These are phyloP conservation scores for Scutellaria minor DNA, from an alignment of 257 asterid genomes.

Conservation along the genomic window DNA sequence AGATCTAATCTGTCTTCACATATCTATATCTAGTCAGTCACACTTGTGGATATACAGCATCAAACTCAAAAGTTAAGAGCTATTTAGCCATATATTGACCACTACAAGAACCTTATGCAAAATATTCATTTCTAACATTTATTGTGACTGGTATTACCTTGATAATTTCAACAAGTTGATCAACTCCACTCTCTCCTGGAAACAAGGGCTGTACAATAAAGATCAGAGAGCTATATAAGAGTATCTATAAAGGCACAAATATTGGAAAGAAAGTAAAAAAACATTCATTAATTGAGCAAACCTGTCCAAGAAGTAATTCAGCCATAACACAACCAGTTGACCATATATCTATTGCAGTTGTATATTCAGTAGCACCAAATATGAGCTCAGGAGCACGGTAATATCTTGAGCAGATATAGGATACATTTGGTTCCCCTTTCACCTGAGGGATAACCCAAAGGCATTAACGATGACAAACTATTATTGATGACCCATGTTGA, in stretches of 20 bases:
- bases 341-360: slow-evolving; percentile 97
- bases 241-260: slow-evolving; percentile 23
- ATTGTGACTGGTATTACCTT: slow-evolving; percentile 58
- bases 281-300: slow-evolving; percentile 35
- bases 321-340: slow-evolving; percentile 99
- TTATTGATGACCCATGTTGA: slow-evolving; percentile 29
- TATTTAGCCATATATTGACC: slow-evolving; percentile 16
- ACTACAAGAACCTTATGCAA: slow-evolving; percentile 23
- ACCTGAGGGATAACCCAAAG: slow-evolving; percentile 59
- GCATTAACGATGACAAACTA: slow-evolving; percentile 39
- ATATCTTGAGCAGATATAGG: slow-evolving; percentile 95
- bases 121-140: slow-evolving; percentile 13
- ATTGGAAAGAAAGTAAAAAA: slow-evolving; percentile 20
- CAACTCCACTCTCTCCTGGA: slow-evolving; percentile 99
- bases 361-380: slow-evolving; percentile 98
- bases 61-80: slow-evolving; percentile 19
- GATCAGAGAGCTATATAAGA: slow-evolving; percentile 39
- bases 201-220: slow-evolving; percentile 76
- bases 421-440: slow-evolving; percentile 96
- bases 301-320: slow-evolving; percentile 97
- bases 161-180: slow-evolving; percentile 93
- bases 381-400: slow-evolving; percentile 99
- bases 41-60: slow-evolving; percentile 4
- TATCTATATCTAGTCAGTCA: slow-evolving; percentile 6
- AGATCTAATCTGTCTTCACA: slow-evolving; percentile 21